phyloP scores from a whole-genome alignment of 2,329 filamentous ascomycete species.

The Paecilomyces dactylethromorphus region DNA sequence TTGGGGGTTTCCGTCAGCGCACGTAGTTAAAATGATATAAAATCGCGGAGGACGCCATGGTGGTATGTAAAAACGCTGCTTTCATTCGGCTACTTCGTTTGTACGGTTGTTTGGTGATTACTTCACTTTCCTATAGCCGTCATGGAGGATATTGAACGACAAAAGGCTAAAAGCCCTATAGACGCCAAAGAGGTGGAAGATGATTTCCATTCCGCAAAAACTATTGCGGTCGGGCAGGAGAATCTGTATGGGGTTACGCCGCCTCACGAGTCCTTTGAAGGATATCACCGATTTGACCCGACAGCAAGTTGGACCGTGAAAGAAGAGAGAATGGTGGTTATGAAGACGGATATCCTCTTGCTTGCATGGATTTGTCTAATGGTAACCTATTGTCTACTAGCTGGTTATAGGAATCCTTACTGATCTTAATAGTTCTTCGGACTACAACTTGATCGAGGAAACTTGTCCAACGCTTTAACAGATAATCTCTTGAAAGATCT shows the following conservation, averaged over 20 bases:
- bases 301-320: conserved; percentile 20
- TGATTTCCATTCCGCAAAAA: conserved; percentile 1
- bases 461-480: conserved; percentile 27
- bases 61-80: not conserved
- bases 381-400: not conserved
- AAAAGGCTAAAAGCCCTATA: conserved; percentile 8
- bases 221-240: conserved; percentile 14
- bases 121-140: not conserved
- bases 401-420: not conserved
- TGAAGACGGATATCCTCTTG: conserved; percentile 20
- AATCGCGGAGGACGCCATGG: not conserved
- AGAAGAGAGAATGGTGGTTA: conserved; percentile 42
- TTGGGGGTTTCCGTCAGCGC: no score
- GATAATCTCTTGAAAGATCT: conserved; percentile 32
- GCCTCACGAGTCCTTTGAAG: conserved; percentile 23
- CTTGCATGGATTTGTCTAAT: not conserved
- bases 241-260: conserved; percentile 19
- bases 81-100: not conserved
- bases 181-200: conserved; percentile 3
- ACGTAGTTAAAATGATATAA: not conserved
- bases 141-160: conserved; percentile 16
- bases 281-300: conserved; percentile 18
- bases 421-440: conserved; percentile 21
- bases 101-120: not conserved
- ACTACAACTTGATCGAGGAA: conserved; percentile 27